Base-by-base conservation (phyloP, 768 basidiomycete genomes). In the Hygrophorus russula region DNA sequence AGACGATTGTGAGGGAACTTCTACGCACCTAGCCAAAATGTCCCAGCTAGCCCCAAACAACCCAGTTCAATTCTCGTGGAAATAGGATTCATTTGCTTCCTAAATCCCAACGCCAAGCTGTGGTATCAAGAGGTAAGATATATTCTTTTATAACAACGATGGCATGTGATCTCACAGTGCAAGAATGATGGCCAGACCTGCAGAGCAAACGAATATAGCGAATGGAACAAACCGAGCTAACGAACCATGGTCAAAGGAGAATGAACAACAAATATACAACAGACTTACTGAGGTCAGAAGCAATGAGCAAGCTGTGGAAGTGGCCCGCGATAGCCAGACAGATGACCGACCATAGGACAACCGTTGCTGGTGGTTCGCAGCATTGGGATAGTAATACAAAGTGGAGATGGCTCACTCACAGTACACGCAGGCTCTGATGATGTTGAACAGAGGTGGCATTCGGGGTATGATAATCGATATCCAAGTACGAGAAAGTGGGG, bases 161-260 rank as follows among this genome's bases (percentile, higher is more conserved):
- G 11, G 36, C 30, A 18, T 44, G 12, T 38, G 31, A 24, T 69
- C 80, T 55, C 51, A 85, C 84, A 90, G 71, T 44, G 74, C 61
- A 33, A 76, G 50, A 40, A 87, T 71, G 52, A 87, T 74, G 49
- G 84, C 59, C 56, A 88, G 56, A 55, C 81, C 85, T 30, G 73
- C 74, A 33, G 70, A 70, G 54, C 79, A 83, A 35, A 87, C 83
- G 52, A 89, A 89, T 56, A 90, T 73, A 42, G 87, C 80, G 56
- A 87, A 84, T 13, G 87, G 87, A 31, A 90, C 79, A 57, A 89
- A 90, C 65, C 80, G 85, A 64, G 87, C 87, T 90, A 53, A 6
- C 42, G 24, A 36, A 36, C 24, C n/a, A 28, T 17, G 39, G 38
- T 42, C 36, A 46, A 42, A 44, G 44, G 30, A 39, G 41, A 39